Conservation (phyloP, 2,329 filamentous ascomycete species). For the Xylariaceae sp. region DNA sequence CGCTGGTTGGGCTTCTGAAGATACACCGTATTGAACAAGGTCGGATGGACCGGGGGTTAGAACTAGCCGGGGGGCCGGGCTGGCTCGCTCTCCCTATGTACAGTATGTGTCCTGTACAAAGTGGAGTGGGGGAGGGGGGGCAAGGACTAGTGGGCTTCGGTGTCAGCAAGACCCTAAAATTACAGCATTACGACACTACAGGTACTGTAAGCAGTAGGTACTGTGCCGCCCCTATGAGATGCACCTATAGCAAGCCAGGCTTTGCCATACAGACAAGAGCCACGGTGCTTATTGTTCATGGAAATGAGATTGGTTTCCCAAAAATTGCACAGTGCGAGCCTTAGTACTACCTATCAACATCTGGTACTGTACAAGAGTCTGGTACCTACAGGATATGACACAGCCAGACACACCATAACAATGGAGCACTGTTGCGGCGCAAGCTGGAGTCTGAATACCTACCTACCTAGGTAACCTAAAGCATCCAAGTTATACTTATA, state of each 20-base stretch:
- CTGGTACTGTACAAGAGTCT: too few species aligned
- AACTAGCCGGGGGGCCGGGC: conserved; percentile 15
- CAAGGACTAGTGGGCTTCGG: conserved; percentile 23
- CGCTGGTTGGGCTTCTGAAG: conserved; percentile 17
- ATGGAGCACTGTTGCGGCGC: conserved; percentile 17
- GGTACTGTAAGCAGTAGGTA: not conserved
- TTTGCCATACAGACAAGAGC: too few species aligned
- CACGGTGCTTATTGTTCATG: conserved; percentile 11
- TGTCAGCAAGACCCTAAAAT: conserved; percentile 26
- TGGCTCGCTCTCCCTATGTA: not conserved
- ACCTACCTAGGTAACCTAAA: not conserved
- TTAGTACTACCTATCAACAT: not conserved
- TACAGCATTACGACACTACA: conserved; percentile 12
- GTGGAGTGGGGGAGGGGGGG: not conserved
- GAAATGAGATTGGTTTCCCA: conserved; percentile 19
- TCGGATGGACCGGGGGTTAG: conserved; percentile 33
- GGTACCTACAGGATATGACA: too few species aligned
- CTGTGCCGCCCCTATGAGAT: conserved; percentile 21
- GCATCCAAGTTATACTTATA: not conserved
- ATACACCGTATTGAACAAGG: conserved; percentile 13
- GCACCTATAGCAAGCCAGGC: conserved; percentile 1
- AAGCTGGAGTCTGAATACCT: conserved; percentile 16
- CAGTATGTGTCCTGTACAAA: conserved; percentile 6
- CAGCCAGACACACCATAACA: too few species aligned
- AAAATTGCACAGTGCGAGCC: conserved; percentile 10